Evolutionary conservation across 2,329 filamentous ascomycete genomes (phyloP).

Genomic region (Volutella citrinella): DNA sequence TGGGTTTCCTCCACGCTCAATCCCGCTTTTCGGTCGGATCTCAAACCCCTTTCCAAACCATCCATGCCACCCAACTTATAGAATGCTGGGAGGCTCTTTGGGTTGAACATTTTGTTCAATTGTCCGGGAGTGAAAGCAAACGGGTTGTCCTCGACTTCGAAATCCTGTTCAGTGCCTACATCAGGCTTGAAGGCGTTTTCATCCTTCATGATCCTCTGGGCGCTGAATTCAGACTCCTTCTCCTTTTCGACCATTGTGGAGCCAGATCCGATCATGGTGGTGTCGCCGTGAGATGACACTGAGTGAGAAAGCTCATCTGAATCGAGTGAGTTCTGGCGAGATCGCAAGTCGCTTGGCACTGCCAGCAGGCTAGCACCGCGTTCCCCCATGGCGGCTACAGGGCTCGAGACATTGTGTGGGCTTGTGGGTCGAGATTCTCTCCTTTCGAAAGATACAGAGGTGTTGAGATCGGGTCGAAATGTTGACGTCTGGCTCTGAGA

Average conservation of each 20-base stretch:
- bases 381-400: conserved; percentile 47
- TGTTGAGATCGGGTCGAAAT: conserved; percentile 42
- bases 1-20: conserved; percentile 72
- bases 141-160: conserved; percentile 72
- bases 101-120: conserved; percentile 83
- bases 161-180: conserved; percentile 72
- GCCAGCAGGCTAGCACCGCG: conserved; percentile 56
- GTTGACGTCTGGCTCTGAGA: conserved; percentile 21
- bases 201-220: conserved; percentile 60
- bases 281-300: conserved; percentile 59
- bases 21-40: conserved; percentile 68
- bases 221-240: conserved; percentile 36
- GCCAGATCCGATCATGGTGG: conserved; percentile 50
- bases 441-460: conserved; percentile 62
- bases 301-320: conserved; percentile 61
- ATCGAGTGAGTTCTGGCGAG: conserved; percentile 68
- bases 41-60: conserved; percentile 76
- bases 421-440: conserved; percentile 66
- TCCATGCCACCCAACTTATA: conserved; percentile 73
- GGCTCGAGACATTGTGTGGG: conserved; percentile 68
- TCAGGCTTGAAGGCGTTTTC: conserved; percentile 72
- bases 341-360: conserved; percentile 58
- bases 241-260: conserved; percentile 43
- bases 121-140: conserved; percentile 85
- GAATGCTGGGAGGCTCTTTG: conserved; percentile 81